Base-by-base conservation (phyloP, 768 basidiomycete species). In the Peribolospora kevripleyi region DNA sequence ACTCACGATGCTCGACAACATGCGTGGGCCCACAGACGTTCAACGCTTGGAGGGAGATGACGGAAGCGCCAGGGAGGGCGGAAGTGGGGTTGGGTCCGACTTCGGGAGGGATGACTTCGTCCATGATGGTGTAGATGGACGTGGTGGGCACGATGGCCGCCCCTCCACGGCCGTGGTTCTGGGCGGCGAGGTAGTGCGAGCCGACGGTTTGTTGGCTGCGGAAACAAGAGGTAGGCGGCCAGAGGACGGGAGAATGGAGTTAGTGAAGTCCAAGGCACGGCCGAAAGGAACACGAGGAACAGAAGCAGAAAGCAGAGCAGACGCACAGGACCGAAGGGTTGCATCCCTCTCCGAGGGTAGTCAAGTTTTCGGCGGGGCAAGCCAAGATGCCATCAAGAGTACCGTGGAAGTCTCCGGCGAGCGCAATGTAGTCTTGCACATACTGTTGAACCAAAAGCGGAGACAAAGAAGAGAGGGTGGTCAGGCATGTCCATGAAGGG, bases 91-190 rank as follows among this genome's bases (percentile, higher is more conserved):
- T 48, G 45, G 58, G 52, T 8, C 39, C 14, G 36, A 59, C 40
- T 48, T 66, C 60, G 13, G 64, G 63, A 46, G 60, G 60, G 46
- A 65, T 60, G 11, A 65, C 60, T 14, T 66, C 61, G 60, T 66
- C 65, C 39, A 55, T 50, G 37, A 61, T 53, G 5, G 62, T 64
- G 55, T 54, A 63, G 37, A 62, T 51, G 14, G 57, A 55, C 2
- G 59, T 58, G 9, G 65, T 66, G 40, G 63, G 59, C 0, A 66
- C 65, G 37, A 65, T 56, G 0, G 64, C 62, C 2, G 40, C 37
- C 10, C 59, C 56, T 3, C 51, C 59, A 7, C 61, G 62, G 39
- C 56, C 48, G 1, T 49, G 7, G 52, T 64, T 63, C 48, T 60
- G 59, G 7, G 65, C 65, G 5, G 50, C 52, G 39, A 66, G 55